Base-by-base conservation (phyloP, 2,329 filamentous ascomycete genomes). In the Trichoderma lentiforme region DNA sequence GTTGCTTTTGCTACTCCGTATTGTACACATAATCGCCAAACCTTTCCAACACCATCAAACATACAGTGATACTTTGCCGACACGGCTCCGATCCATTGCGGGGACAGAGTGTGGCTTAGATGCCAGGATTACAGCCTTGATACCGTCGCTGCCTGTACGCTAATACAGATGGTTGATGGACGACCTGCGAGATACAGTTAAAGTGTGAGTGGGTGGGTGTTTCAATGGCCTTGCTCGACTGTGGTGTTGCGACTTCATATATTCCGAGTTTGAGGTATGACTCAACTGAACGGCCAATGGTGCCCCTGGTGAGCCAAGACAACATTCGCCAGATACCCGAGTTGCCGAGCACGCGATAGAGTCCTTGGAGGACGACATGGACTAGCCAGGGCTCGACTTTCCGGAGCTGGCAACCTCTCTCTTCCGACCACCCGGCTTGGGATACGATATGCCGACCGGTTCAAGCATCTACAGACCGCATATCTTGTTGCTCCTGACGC, bases 331-430 rank as follows among this genome's bases (percentile, higher is more conserved):
- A 47, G 36, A 32, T 53, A 32, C 6, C 36, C 66, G 32, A 71
- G 51, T 26, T 21, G 3, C 36, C 56, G 32, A 71, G 61, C 69
- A 71, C 60, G 61, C 60, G 69, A 71, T 71, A 51, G 61, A 57
- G 60, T 30, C 61, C 51, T 26, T 43, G 51, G 24, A 58, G 69
- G 60, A 26, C 60, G 47, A 32, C 47, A 58, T 58, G 36, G 51
- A 28, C 66, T 34, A 69, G 66, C 7, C 57, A 51, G 57, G 30
- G 64, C 47, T 68, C 53, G 32, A 68, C 18, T 43, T 58, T 34
- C 15, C 24, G 53, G 53, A 58, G 32, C 64, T 26, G 43, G 15
- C 30, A 34, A 9, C 32, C 24, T 24, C 15, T 15, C 24, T 15
- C 24, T 24, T n/a, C 34, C 26, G 53, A 60, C 51, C 53, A 18